Percentiles rank a stretch among this genome's conserved stretches.
Evolutionary conservation across 2,329 filamentous ascomycete species (phyloP).

Genomic region (Pseudogymnoascus destructans): DNA sequence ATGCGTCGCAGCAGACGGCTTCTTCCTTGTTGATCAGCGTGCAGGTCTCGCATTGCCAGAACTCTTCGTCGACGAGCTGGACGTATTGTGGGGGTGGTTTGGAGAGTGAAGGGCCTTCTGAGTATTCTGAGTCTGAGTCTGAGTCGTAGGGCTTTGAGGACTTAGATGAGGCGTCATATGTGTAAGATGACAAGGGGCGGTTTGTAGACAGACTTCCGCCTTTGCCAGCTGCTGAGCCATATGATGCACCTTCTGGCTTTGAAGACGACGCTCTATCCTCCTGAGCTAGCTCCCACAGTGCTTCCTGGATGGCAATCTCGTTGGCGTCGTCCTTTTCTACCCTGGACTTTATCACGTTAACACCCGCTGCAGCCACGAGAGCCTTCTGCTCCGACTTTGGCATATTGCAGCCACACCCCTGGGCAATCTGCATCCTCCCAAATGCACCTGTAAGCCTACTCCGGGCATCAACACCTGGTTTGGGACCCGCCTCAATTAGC

Average conservation of each 20-base stretch:
- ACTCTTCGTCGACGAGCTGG: slow-evolving; percentile 24
- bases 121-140: slow-evolving; percentile 5
- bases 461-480: slow-evolving; percentile 14
- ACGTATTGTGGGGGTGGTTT: slow-evolving; percentile 23
- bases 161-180: slow-evolving; percentile 17
- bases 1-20: slow-evolving; percentile 47
- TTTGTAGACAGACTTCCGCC: background rate
- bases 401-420: slow-evolving; percentile 60
- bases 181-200: background rate
- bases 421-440: slow-evolving; percentile 57
- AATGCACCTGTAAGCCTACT: slow-evolving; percentile 40
- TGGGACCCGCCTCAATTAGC: slow-evolving; percentile 48
- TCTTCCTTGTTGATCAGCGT: slow-evolving; percentile 48
- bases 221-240: slow-evolving; percentile 35
- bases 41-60: slow-evolving; percentile 47
- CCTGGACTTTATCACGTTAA: slow-evolving; percentile 66
- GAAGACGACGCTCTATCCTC: slow-evolving; percentile 52
- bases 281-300: slow-evolving; percentile 74
- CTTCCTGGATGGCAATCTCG: slow-evolving; percentile 72
- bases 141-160: slow-evolving; percentile 24
- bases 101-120: background rate
- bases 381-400: slow-evolving; percentile 52
- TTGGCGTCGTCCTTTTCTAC: slow-evolving; percentile 85
- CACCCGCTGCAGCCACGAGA: slow-evolving; percentile 48
- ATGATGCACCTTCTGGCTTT: slow-evolving; percentile 26